phyloP scores from a whole-genome alignment of 208 protist species.

The Wallacemonas sp. region DNA sequence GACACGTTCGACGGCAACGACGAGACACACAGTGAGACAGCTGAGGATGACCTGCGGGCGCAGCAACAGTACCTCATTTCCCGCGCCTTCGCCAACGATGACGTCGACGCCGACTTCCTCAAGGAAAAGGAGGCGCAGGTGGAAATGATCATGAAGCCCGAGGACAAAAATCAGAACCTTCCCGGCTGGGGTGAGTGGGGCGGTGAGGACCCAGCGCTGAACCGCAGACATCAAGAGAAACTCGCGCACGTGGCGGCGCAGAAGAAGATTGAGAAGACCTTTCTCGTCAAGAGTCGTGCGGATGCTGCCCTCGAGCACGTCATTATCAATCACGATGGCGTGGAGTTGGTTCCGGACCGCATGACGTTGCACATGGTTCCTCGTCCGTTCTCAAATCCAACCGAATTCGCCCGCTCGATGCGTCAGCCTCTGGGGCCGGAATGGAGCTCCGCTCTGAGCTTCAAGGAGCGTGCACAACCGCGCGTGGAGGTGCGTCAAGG shows the following conservation, averaged over 20 bases:
- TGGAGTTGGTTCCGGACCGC: slow-evolving; percentile 87
- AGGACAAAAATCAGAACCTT: slow-evolving; percentile 82
- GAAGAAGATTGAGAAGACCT: slow-evolving; percentile 69
- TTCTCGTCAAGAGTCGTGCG: slow-evolving; percentile 79
- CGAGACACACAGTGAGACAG: neutral
- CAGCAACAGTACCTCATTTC: slow-evolving; percentile 89
- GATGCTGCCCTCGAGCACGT: slow-evolving; percentile 89
- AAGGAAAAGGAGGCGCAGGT: slow-evolving; percentile 87
- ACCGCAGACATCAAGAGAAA: slow-evolving; percentile 69
- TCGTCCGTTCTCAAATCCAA: slow-evolving; percentile 84
- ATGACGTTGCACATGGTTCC: slow-evolving; percentile 92
- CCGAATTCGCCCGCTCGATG: slow-evolving; percentile 90
- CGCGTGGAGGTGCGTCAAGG: slow-evolving; percentile 84
- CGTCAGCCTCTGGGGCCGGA: slow-evolving; percentile 86
- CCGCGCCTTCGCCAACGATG: slow-evolving; percentile 90
- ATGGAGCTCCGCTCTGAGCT: slow-evolving; percentile 81
- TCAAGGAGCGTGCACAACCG: slow-evolving; percentile 83
- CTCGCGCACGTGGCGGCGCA: slow-evolving; percentile 48
- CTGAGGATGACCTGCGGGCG: slow-evolving; percentile 34
- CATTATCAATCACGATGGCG: slow-evolving; percentile 93
- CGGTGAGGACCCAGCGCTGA: slow-evolving; percentile 76
- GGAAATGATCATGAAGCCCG: slow-evolving; percentile 79
- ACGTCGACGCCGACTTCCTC: slow-evolving; percentile 89
- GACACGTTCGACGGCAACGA: neutral
- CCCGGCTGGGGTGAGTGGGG: slow-evolving; percentile 94